Percentiles rank a stretch among this genome's conserved stretches.
Conservation (phyloP, 1,139 yeast species). For the Meyerozyma smithsonii region DNA sequence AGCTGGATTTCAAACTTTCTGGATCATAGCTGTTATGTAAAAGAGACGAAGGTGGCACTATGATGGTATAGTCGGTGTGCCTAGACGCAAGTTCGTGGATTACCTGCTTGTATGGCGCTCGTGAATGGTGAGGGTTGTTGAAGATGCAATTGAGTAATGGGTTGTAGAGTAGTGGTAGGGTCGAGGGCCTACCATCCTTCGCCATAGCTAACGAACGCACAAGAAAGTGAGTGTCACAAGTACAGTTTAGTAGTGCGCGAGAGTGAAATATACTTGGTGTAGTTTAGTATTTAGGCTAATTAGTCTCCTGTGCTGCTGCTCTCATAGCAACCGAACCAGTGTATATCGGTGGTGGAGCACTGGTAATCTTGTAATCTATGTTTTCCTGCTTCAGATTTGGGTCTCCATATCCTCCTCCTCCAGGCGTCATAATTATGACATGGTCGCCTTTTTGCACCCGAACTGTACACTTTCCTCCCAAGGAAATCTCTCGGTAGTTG, state of each 20-base stretch:
- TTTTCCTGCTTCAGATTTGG: neutral
- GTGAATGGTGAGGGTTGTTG: conserved; percentile 55
- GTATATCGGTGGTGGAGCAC: conserved; percentile 16
- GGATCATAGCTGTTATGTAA: conserved; percentile 51
- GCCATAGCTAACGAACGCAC: neutral
- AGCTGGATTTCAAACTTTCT: conserved; percentile 27
- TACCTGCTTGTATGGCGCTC: conserved; percentile 48
- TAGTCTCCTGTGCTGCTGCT: conserved; percentile 29
- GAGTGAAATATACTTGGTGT: neutral
- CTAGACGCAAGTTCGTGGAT: conserved; percentile 33
- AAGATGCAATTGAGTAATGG: conserved; percentile 66
- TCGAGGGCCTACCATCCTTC: conserved; percentile 8
- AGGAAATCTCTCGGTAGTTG: conserved; percentile 21
- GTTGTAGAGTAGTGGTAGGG: conserved; percentile 46
- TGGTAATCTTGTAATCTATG: neutral
- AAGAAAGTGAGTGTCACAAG: neutral
- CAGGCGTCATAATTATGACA: conserved; percentile 45
- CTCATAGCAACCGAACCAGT: conserved; percentile 39
- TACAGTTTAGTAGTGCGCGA: neutral
- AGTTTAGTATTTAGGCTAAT: conserved; percentile 12
- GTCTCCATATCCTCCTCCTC: conserved; percentile 51
- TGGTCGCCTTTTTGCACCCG: conserved; percentile 38
- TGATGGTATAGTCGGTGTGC: conserved; percentile 48
- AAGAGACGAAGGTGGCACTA: conserved; percentile 57
- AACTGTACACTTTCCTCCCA: conserved; percentile 43